A percentile compares a stretch with the other conserved stretches of the same genome.
These are phyloP conservation scores for Aspergillus panamensis DNA, from an alignment of 495 filamentous ascomycete genomes.

Conservation along the genomic window DNA sequence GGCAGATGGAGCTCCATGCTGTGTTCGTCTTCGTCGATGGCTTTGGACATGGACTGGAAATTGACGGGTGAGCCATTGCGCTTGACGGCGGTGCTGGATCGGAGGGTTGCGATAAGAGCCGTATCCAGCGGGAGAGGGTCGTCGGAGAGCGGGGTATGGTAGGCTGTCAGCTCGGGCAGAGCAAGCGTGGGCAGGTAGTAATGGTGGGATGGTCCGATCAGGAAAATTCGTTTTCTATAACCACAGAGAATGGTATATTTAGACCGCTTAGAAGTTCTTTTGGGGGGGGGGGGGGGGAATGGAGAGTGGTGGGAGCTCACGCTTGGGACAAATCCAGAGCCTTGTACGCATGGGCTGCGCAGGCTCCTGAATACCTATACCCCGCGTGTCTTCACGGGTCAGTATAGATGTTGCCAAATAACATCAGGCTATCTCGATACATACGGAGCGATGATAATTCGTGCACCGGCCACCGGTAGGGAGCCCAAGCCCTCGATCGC, in stretches of 20 bases:
- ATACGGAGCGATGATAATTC: conserved; percentile 95
- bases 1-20: conserved; percentile 96
- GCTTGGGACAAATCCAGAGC: conserved; percentile 77
- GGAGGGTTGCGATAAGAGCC: conserved; percentile 59
- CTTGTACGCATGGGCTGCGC: conserved; percentile 94
- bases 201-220: conserved; percentile 93
- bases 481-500: conserved; percentile 52
- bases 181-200: conserved; percentile 74
- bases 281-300: neutral
- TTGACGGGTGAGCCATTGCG: conserved; percentile 35
- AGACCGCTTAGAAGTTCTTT: neutral
- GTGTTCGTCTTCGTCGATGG: conserved; percentile 82
- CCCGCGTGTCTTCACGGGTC: conserved; percentile 73
- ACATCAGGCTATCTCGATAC: conserved; percentile 29
- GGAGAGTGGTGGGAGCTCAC: conserved; percentile 39
- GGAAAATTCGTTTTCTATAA: conserved; percentile 78
- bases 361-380: conserved; percentile 90
- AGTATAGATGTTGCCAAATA: conserved; percentile 9
- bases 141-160: conserved; percentile 82
- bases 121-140: conserved; percentile 70
- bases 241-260: neutral
- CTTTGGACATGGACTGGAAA: conserved; percentile 70
- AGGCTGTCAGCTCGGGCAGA: conserved; percentile 68
- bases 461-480: conserved; percentile 72
- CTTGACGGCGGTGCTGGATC: conserved; percentile 41